Conservation (phyloP, 169 alveolate genomes). For the Plasmodium berghei region DNA sequence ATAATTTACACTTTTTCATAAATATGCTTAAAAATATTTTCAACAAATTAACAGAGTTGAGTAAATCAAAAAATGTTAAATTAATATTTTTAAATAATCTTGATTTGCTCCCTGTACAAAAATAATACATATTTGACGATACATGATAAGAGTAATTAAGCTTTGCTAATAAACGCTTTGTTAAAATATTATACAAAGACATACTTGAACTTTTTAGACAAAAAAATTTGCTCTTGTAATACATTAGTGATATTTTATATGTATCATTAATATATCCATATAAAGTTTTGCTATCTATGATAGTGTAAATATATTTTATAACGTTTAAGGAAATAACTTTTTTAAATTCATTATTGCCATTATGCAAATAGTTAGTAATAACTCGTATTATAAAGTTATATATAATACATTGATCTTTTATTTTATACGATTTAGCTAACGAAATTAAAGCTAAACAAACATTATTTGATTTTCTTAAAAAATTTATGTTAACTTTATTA, state of each 20-base stretch:
- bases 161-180: conserved; percentile 67
- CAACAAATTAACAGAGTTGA: conserved; percentile 48
- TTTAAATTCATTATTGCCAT: conserved; percentile 68
- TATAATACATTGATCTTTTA: conserved; percentile 70
- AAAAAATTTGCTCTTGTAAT: conserved; percentile 67
- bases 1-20: conserved; percentile 36
- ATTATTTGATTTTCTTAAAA: conserved; percentile 70
- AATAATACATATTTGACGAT: conserved; percentile 73
- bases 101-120: conserved; percentile 76
- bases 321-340: conserved; percentile 71
- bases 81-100: conserved; percentile 71
- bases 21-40: conserved; percentile 67
- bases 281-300: conserved; percentile 72
- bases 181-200: conserved; percentile 68
- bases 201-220: conserved; percentile 74
- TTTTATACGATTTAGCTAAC: conserved; percentile 53
- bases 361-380: conserved; percentile 56
- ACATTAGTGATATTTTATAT: conserved; percentile 60
- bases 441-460: conserved; percentile 72
- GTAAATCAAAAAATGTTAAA: conserved; percentile 68
- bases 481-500: conserved; percentile 42
- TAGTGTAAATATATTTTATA: conserved; percentile 72
- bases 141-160: conserved; percentile 71
- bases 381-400: conserved; percentile 69
- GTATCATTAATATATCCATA: conserved; percentile 70